Percentiles rank a stretch among this genome's conserved stretches.
Conservation (phyloP, 495 filamentous ascomycete species). For the Podospora pseudoanserina region DNA sequence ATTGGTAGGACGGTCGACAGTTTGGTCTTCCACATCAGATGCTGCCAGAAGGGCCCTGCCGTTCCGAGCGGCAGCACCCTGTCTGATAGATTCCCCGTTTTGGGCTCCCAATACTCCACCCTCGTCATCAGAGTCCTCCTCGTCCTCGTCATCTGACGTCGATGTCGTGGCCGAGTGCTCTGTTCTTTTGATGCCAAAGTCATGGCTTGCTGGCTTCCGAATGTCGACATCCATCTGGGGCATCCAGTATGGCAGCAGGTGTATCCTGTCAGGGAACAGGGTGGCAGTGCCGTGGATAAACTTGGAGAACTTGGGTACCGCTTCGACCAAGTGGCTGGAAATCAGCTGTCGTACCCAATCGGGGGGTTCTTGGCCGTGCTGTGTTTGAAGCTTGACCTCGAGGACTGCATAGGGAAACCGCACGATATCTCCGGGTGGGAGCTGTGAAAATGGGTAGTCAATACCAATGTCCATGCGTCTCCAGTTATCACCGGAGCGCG, state of each 20-base stretch:
- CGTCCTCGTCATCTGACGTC: constrained; percentile 72
- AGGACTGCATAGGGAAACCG: constrained; percentile 95
- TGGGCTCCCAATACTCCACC: constrained; percentile 22
- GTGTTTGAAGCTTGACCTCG: constrained; percentile 97
- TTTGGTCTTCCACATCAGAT: constrained; percentile 50
- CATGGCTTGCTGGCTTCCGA: constrained; percentile 79
- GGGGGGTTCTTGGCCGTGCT: constrained; percentile 93
- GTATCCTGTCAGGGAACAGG: constrained; percentile 79
- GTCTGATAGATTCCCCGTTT: constrained; percentile 36
- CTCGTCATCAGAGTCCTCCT: constrained; percentile 57
- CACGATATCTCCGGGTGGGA: constrained; percentile 78
- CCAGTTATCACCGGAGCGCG: constrained; percentile 84
- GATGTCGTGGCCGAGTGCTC: constrained; percentile 68
- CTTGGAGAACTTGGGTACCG: constrained; percentile 98
- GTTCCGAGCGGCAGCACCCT: constrained; percentile 33
- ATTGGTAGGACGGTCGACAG: constrained; percentile 44
- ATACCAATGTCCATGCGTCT: constrained; percentile 96
- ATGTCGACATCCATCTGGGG: constrained; percentile 99
- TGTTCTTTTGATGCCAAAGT: constrained; percentile 83
- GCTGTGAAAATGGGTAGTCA: constrained; percentile 88
- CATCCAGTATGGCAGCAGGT: constrained; percentile 94
- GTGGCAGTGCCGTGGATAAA: constrained; percentile 94
- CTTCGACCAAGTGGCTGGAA: constrained; percentile 90
- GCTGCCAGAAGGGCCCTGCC: constrained; percentile 36
- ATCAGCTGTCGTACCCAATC: constrained; percentile 94